These are phyloP conservation scores for Antitrichia curtipendula DNA, from an alignment of 225 moss, liverwort and hornwort species.

Conservation along the genomic window DNA sequence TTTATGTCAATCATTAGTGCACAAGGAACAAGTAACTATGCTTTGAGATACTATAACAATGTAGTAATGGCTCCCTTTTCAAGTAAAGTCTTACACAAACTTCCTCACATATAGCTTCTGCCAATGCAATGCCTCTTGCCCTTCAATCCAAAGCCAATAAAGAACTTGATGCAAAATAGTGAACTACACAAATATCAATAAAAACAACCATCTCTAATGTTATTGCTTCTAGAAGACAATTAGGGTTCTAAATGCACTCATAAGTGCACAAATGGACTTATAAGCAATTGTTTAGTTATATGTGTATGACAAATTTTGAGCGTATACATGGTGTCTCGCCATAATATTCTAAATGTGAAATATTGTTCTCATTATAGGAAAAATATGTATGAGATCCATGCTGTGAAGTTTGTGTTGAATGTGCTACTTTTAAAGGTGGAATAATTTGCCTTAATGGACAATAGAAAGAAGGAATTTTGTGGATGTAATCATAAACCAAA, in stretches of 20 bases:
- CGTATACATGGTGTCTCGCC: rapidly evolving
- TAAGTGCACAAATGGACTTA: too few relatives aligned
- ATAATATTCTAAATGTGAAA: background rate
- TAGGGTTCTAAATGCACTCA: background rate
- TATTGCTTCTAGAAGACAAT: background rate
- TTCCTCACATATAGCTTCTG: background rate
- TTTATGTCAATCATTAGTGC: background rate
- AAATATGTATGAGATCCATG: background rate
- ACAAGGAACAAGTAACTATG: too few relatives aligned
- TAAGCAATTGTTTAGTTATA: background rate
- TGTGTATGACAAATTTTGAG: rapidly evolving
- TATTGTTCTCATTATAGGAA: background rate
- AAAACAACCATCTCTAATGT: background rate
- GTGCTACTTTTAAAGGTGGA: background rate
- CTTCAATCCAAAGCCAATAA: background rate
- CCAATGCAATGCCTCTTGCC: background rate
- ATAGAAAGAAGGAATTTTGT: background rate
- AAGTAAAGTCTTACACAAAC: background rate
- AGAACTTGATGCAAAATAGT: background rate
- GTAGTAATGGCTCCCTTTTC: background rate
- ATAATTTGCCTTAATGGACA: background rate
- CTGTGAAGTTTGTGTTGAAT: background rate
- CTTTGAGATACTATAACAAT: background rate
- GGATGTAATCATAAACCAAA: background rate
- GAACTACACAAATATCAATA: background rate